Evolutionary conservation across 176 grass and related monocot genomes (phyloP).

Genomic region (Areca catechu): DNA sequence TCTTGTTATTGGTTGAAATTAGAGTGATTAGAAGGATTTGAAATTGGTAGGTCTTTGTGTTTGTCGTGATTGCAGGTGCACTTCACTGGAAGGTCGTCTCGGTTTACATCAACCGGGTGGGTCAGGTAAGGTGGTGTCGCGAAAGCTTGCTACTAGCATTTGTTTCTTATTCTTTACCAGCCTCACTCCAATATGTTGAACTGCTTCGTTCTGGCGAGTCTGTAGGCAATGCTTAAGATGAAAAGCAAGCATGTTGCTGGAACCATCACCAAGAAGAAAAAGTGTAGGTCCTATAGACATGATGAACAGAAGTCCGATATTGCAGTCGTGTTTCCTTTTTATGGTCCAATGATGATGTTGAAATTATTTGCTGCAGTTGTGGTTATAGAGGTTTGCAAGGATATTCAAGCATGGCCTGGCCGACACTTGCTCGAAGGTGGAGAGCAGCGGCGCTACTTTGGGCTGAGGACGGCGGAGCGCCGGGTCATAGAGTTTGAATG

Average conservation of each 20-base stretch:
- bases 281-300: constrained; percentile 32
- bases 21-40: too few species aligned
- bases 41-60: too few species aligned
- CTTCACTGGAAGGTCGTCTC: constrained; percentile 92
- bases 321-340: too few species aligned
- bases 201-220: background rate
- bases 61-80: constrained; percentile 28
- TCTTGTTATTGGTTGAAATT: too few species aligned
- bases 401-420: constrained; percentile 73
- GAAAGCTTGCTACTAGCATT: too few species aligned
- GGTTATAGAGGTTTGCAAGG: constrained; percentile 82
- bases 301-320: too few species aligned
- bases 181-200: background rate
- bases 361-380: constrained; percentile 32
- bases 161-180: too few species aligned
- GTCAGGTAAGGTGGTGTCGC: constrained; percentile 30
- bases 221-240: constrained; percentile 89
- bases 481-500: constrained; percentile 98
- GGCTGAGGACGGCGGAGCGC: constrained; percentile 65
- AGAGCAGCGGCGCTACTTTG: constrained; percentile 81
- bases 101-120: constrained; percentile 61
- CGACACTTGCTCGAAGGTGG: constrained; percentile 72
- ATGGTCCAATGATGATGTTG: background rate
- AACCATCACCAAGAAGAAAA: constrained; percentile 96
- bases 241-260: constrained; percentile 80